A percentile compares a stretch with the other conserved stretches of the same genome.
These are phyloP conservation scores for Ceratobasidium sp. DNA, from an alignment of 1,284 basidiomycete species.

Conservation along the genomic window DNA sequence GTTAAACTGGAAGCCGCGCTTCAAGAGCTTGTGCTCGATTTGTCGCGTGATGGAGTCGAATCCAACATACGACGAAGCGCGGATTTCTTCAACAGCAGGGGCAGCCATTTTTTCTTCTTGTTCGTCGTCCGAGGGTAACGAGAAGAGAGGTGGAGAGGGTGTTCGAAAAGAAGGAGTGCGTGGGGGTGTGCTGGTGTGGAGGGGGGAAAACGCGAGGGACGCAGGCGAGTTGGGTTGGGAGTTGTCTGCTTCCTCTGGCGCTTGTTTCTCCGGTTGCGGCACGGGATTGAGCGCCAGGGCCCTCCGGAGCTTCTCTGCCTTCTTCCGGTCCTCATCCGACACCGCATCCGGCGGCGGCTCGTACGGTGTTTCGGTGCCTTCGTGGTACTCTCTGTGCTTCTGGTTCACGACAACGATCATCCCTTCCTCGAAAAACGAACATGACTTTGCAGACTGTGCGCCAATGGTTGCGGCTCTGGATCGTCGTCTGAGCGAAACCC, in stretches of 20 bases:
- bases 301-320: slow-evolving; percentile 42
- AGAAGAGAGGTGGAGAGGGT: slow-evolving; percentile 1
- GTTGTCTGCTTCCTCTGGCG: slow-evolving; percentile 35
- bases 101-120: slow-evolving; percentile 56
- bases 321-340: slow-evolving; percentile 33
- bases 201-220: slow-evolving; percentile 44
- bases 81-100: slow-evolving; percentile 77
- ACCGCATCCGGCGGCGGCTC: slow-evolving; percentile 34
- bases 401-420: slow-evolving; percentile 44
- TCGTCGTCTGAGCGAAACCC: slow-evolving; percentile 30
- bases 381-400: slow-evolving; percentile 29
- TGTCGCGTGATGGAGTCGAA: slow-evolving; percentile 97
- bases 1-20: slow-evolving; percentile 99
- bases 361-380: slow-evolving; percentile 31
- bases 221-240: slow-evolving; percentile 35
- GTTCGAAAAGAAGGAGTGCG: slow-evolving; percentile 23
- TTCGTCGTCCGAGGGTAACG: slow-evolving; percentile 25
- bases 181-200: slow-evolving; percentile 41
- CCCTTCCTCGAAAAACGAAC: slow-evolving; percentile 44
- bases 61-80: slow-evolving; percentile 90
- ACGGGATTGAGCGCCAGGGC: slow-evolving; percentile 32
- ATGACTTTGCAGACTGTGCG: slow-evolving; percentile 17
- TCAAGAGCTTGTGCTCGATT: slow-evolving; percentile 99
- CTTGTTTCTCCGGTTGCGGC: slow-evolving; percentile 25
- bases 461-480: slow-evolving; percentile 2